Conservation (phyloP, 2,329 filamentous ascomycete species). For the Alternaria ventricosa region DNA sequence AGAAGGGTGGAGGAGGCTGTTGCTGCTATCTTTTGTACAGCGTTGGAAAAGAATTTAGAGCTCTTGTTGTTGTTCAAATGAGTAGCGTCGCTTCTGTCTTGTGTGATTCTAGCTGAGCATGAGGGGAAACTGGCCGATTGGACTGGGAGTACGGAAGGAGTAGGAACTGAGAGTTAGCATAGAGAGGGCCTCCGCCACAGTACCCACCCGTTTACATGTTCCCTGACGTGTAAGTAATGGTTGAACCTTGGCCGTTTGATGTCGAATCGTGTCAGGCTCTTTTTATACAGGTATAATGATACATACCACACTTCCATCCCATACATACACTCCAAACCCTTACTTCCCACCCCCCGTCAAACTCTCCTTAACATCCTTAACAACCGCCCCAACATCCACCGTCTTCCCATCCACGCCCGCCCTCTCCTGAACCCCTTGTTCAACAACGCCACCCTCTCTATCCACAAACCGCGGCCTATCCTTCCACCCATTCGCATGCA, state of each 20-base stretch:
- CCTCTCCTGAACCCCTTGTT: constrained; percentile 15
- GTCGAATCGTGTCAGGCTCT: background rate
- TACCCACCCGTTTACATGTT: background rate
- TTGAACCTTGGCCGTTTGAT: background rate
- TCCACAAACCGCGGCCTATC: constrained; percentile 12
- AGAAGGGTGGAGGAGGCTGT: background rate
- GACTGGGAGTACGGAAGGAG: no score
- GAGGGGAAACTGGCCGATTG: no score
- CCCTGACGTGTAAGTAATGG: background rate
- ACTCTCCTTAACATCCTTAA: constrained; percentile 43
- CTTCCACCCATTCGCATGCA: constrained; percentile 34
- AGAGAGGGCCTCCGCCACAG: background rate
- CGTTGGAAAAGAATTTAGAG: no score
- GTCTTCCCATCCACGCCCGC: constrained; percentile 23
- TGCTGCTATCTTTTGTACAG: background rate
- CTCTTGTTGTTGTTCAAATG: no score
- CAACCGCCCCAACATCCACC: constrained; percentile 33
- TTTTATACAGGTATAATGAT: background rate
- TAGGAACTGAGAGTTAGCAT: background rate
- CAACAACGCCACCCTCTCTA: background rate
- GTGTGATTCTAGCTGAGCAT: no score
- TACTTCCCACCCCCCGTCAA: constrained; percentile 19
- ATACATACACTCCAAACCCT: background rate
- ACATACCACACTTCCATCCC: background rate
- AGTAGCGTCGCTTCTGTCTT: no score